Percentiles rank a stretch among this genome's conserved stretches.
Conservation (phyloP, 1,284 basidiomycete genomes). For the Cystobasidium sp. region DNA sequence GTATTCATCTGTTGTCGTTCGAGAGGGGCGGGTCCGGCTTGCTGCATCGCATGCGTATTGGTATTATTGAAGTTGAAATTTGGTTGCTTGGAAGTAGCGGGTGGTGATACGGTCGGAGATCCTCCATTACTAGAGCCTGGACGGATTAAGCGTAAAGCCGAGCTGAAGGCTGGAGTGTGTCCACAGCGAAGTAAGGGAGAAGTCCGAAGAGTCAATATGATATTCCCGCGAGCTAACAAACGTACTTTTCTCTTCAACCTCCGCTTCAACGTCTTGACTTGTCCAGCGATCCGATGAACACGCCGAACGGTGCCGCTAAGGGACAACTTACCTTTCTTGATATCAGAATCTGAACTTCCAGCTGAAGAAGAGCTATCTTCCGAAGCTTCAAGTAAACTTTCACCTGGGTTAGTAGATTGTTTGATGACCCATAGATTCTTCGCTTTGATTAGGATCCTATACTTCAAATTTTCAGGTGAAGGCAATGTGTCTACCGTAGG, state of each 20-base stretch:
- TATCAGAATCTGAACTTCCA: constrained; percentile 52
- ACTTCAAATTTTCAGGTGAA: constrained; percentile 82
- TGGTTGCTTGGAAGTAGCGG: constrained; percentile 9
- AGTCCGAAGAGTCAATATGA: background rate
- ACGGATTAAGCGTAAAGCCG: constrained; percentile 31
- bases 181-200: constrained; percentile 6
- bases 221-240: too few species aligned
- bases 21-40: constrained; percentile 7
- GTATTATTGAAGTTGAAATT: constrained; percentile 3
- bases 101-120: constrained; percentile 9
- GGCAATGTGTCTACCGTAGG: constrained; percentile 66
- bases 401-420: constrained; percentile 19
- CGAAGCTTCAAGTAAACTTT: constrained; percentile 2
- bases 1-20: constrained; percentile 15
- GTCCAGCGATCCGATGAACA: background rate
- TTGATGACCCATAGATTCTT: constrained; percentile 41
- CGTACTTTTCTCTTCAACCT: too few species aligned
- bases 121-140: background rate
- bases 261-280: too few species aligned
- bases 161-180: constrained; percentile 29
- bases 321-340: constrained; percentile 47
- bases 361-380: constrained; percentile 48
- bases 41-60: background rate
- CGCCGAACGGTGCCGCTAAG: background rate
- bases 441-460: constrained; percentile 83